Percentiles rank a stretch among this genome's conserved stretches.
phyloP scores from a whole-genome alignment of 2,329 filamentous ascomycete genomes.

The Aspergillus sp. region DNA sequence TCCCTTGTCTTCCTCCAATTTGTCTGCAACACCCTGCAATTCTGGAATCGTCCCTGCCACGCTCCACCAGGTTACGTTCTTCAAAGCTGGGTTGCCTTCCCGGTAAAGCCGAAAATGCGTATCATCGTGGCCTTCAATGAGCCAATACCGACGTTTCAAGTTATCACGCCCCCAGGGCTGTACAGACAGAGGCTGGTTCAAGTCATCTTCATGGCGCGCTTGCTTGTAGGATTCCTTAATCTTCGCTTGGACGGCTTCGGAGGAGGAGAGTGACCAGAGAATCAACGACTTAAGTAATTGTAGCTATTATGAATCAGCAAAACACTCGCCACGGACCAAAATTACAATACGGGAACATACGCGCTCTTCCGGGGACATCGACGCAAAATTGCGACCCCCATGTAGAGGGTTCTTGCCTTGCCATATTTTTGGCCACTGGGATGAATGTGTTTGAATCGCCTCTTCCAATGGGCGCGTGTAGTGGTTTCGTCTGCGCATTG shows the following conservation, averaged over 20 bases:
- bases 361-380: constrained; percentile 77
- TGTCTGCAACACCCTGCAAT: constrained; percentile 70
- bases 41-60: constrained; percentile 90
- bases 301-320: constrained; percentile 56
- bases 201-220: constrained; percentile 71
- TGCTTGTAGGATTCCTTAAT: constrained; percentile 90
- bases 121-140: constrained; percentile 91
- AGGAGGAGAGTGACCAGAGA: constrained; percentile 86
- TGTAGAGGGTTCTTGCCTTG: constrained; percentile 77
- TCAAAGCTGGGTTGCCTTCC: constrained; percentile 79
- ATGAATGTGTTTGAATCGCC: constrained; percentile 78
- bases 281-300: constrained; percentile 78
- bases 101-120: constrained; percentile 92
- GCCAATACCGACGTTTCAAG: constrained; percentile 87
- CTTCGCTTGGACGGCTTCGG: constrained; percentile 75
- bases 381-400: constrained; percentile 76
- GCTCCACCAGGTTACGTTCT: constrained; percentile 84
- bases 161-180: constrained; percentile 89
- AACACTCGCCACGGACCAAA: not conserved
- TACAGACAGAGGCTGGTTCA: constrained; percentile 84
- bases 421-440: constrained; percentile 88
- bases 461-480: constrained; percentile 93
- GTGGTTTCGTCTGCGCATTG: constrained; percentile 71
- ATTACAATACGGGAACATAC: constrained; percentile 53
- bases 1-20: constrained; percentile 75